A percentile compares a stretch with the other conserved stretches of the same genome.
Conservation (phyloP, 306 rosid species). For the Datisca glomerata region DNA sequence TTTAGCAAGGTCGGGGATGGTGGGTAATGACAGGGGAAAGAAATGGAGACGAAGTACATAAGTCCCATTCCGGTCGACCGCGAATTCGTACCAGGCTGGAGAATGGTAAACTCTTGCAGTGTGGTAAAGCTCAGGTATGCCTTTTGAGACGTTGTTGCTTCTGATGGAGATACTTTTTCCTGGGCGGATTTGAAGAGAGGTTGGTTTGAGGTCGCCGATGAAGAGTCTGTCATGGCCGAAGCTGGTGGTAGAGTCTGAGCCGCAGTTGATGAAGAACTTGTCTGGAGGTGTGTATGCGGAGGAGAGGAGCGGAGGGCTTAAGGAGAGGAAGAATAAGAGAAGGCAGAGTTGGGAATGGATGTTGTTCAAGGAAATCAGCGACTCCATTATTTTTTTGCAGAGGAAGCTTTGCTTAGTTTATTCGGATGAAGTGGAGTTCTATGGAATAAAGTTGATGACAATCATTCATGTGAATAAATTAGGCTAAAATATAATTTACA, state of each 20-base stretch:
- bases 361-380: not conserved
- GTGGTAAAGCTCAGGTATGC: slow-evolving; percentile 5
- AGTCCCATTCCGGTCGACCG: not conserved
- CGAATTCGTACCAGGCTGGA: slow-evolving; percentile 11
- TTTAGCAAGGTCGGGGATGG: not conserved
- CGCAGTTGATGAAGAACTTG: slow-evolving; percentile 8
- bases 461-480: no score
- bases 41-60: slow-evolving; percentile 15
- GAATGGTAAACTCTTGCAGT: slow-evolving; percentile 8
- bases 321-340: not conserved
- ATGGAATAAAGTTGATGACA: no score
- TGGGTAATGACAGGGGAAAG: not conserved
- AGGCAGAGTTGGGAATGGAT: not conserved
- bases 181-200: slow-evolving; percentile 3
- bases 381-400: no score
- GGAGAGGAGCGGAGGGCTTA: not conserved
- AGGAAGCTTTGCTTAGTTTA: no score
- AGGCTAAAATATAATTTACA: no score
- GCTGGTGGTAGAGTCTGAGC: slow-evolving; percentile 1
- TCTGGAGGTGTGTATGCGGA: not conserved
- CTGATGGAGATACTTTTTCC: not conserved
- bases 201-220: slow-evolving; percentile 6
- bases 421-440: no score
- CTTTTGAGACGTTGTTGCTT: not conserved
- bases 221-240: not conserved